Evolutionary conservation across 1,284 basidiomycete genomes (phyloP).

Genomic region (Trametes sp.): DNA sequence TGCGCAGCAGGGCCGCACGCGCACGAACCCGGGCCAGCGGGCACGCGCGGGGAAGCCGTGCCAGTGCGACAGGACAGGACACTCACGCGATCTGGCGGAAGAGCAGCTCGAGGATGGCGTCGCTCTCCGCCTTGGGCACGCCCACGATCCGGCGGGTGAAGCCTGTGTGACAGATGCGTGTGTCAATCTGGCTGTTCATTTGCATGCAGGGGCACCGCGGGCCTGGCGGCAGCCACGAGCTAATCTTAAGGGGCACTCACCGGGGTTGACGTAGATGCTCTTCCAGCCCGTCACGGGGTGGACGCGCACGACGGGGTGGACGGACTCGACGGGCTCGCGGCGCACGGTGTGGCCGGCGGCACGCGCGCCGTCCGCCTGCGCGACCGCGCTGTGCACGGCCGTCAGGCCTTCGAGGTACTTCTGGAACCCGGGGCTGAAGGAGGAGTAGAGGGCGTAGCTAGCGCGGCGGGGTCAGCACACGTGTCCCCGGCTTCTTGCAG

Average conservation of each 20-base stretch:
- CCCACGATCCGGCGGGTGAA: conserved; percentile 77
- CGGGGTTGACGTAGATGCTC: conserved; percentile 76
- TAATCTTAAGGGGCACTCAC: conserved; percentile 39
- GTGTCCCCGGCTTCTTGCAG: not conserved
- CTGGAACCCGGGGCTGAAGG: conserved; percentile 71
- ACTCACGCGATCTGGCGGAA: conserved; percentile 65
- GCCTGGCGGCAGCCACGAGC: not conserved
- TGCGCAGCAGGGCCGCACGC: conserved; percentile 5
- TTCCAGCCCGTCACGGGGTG: conserved; percentile 87
- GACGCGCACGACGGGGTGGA: conserved; percentile 74
- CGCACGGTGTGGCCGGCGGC: conserved; percentile 72
- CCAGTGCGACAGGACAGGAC: not conserved
- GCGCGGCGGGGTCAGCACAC: conserved; percentile 26
- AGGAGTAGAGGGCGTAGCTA: conserved; percentile 74
- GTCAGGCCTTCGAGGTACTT: conserved; percentile 70
- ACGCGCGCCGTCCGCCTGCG: conserved; percentile 71
- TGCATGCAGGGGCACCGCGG: not conserved
- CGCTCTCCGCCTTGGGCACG: conserved; percentile 82
- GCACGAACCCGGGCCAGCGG: not conserved
- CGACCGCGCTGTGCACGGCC: conserved; percentile 73
- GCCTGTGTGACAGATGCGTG: conserved; percentile 46
- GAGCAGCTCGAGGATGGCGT: conserved; percentile 72
- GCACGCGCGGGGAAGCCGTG: not conserved
- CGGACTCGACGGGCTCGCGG: conserved; percentile 71
- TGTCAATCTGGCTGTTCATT: conserved; percentile 10